Percentiles rank a stretch among this genome's conserved stretches.
phyloP scores from a whole-genome alignment of 345 rosid species.

The Pelargonium nanum region DNA sequence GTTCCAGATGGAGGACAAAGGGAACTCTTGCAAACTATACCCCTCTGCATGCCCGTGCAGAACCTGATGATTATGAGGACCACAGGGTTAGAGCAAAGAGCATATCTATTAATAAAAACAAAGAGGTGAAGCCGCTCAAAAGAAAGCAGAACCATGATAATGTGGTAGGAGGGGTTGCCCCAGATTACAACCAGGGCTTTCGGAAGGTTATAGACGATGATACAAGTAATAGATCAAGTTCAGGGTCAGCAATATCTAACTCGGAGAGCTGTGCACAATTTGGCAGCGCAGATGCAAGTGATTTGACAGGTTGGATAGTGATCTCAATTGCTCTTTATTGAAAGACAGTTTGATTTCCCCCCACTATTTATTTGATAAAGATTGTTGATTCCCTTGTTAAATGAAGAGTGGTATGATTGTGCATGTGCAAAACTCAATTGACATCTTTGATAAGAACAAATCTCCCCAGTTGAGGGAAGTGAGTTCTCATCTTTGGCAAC shows the following conservation, averaged over 20 bases:
- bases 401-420: background rate
- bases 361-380: background rate
- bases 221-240: slow-evolving; percentile 82
- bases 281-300: slow-evolving; percentile 74
- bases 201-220: slow-evolving; percentile 66
- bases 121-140: slow-evolving; percentile 59
- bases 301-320: slow-evolving; percentile 64
- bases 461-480: no score
- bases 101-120: slow-evolving; percentile 44
- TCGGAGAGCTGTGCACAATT: slow-evolving; percentile 92
- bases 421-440: no score
- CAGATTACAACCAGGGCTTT: slow-evolving; percentile 43
- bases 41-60: slow-evolving; percentile 71
- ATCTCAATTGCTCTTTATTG: background rate
- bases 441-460: no score
- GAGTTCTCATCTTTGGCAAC: no score
- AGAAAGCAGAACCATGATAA: slow-evolving; percentile 55
- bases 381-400: background rate
- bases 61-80: slow-evolving; percentile 49
- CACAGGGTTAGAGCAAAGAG: slow-evolving; percentile 47
- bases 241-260: slow-evolving; percentile 93
- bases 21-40: slow-evolving; percentile 79
- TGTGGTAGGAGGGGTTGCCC: slow-evolving; percentile 24
- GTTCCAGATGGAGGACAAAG: slow-evolving; percentile 89
- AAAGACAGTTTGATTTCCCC: background rate